Evolutionary conservation across 78 protist genomes (phyloP), one percentile per base, ranked within the genome.

Genomic region (Dictyostelium firmibasis): DNA sequence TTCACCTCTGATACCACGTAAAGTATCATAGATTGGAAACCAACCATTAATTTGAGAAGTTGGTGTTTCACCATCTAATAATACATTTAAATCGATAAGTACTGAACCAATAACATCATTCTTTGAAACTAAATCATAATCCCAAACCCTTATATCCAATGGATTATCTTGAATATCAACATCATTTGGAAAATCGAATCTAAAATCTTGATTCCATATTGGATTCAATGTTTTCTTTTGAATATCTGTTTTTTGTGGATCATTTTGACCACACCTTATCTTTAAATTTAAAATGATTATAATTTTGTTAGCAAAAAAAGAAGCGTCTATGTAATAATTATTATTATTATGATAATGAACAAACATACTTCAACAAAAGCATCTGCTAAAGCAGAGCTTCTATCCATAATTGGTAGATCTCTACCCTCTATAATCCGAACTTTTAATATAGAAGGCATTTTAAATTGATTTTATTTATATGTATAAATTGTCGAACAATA

Each of bases 361-460:
- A 75, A 3, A 14, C 69, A 9, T 36, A 96, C 94, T 91, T 97
- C 98, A 18, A 98, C 99, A 67, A 96, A 98, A 0, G 99, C 98
- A 41, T 98, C 99, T 2, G 98, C 88, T 8, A 94, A 84, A 25
- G 91, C 96, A 11, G 97, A 84, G 33, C 91, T 57, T 11, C 96
- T 36, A 93, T 98, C 99, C 99, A 98, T 98, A 78, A 98, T 94
- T 0, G 99, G 99, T 36, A 98, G 98, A 70, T 96, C 92, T 16
- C 99, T 91, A 38, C 98, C 99, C 41, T 74, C 98, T 4, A 62
- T 43, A 27, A 98, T 94, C 6, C 85, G 83, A 27, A 98, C 97
- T 84, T 97, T 97, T 23, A 97, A 14, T 11, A 91, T 98, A 57
- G 83, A 92, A 50, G 98, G 98, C 98, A 96, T 96, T 69, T 69